These are phyloP conservation scores for Parathielavia appendiculata DNA, from an alignment of 495 filamentous ascomycete species.

Conservation along the genomic window DNA sequence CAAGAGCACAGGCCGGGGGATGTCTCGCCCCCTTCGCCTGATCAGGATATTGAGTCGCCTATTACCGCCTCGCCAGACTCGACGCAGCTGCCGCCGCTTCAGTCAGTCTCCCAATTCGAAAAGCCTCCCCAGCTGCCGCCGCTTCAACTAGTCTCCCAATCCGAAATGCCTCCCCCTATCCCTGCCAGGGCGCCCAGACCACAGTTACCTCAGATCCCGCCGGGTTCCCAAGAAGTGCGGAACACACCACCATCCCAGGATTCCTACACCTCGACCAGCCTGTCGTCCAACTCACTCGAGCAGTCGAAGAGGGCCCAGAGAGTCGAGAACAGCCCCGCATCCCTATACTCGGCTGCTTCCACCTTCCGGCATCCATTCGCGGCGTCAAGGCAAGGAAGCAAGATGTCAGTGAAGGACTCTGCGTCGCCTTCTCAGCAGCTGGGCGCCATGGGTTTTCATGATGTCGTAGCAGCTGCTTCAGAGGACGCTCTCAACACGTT, in stretches of 20 bases:
- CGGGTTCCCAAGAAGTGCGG: conserved; percentile 11
- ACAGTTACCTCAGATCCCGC: conserved; percentile 12
- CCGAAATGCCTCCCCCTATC: conserved; percentile 1
- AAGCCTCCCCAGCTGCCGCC: conserved; percentile 8
- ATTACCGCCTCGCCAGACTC: conserved; percentile 27
- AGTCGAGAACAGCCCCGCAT: conserved; percentile 27
- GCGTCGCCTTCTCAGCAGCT: conserved; percentile 18
- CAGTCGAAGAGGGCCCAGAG: conserved; percentile 16
- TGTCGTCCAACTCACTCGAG: conserved; percentile 22
- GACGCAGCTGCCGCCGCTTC: conserved; percentile 8
- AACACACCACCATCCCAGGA: conserved; percentile 12
- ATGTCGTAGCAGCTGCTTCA: conserved; percentile 39
- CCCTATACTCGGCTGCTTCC: conserved; percentile 26
- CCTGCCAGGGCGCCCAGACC: conserved; percentile 6
- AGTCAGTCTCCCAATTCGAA: neutral
- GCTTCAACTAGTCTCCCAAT: neutral
- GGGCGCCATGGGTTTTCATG: conserved; percentile 27
- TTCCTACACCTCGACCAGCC: conserved; percentile 9
- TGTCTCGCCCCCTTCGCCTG: conserved; percentile 12
- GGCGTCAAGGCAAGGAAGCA: conserved; percentile 23
- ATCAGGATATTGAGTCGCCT: conserved; percentile 12
- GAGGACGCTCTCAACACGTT: conserved; percentile 67
- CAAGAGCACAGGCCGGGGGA: conserved; percentile 17
- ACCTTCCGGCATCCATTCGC: conserved; percentile 27
- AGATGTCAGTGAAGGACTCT: conserved; percentile 24